These are phyloP conservation scores for Zoysia matrella DNA, from an alignment of 202 grass and related monocot species.

Conservation along the genomic window DNA sequence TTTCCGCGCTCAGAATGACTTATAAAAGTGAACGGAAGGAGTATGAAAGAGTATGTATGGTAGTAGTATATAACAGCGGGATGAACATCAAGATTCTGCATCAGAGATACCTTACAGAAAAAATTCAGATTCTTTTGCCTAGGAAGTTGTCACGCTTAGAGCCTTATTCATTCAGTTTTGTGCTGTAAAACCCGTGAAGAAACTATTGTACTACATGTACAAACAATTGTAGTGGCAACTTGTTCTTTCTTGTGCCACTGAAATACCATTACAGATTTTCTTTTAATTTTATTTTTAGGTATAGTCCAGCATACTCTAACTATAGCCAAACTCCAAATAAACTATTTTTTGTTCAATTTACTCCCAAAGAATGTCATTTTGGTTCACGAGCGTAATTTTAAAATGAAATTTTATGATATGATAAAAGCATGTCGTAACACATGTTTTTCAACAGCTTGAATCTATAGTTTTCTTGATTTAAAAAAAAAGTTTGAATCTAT, in stretches of 20 bases:
- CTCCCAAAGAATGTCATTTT: too few relatives aligned
- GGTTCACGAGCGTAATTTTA: too few relatives aligned
- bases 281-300: not conserved
- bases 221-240: not conserved
- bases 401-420: too few relatives aligned
- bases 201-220: not conserved
- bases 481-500: too few relatives aligned
- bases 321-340: too few relatives aligned
- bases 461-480: too few relatives aligned
- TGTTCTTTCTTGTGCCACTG: not conserved
- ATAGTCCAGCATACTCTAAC: too few relatives aligned
- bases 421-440: too few relatives aligned
- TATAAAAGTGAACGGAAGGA: too few relatives aligned
- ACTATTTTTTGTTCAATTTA: too few relatives aligned
- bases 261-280: not conserved
- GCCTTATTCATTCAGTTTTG: not conserved
- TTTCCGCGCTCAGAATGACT: too few relatives aligned
- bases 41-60: not conserved
- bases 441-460: too few relatives aligned
- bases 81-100: slow-evolving; percentile 10
- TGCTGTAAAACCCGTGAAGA: not conserved
- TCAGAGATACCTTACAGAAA: not conserved
- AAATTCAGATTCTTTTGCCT: slow-evolving; percentile 4
- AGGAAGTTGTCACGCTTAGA: not conserved
- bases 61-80: not conserved